These are phyloP conservation scores for Sclerotinia nivalis DNA, from an alignment of 2,329 filamentous ascomycete genomes.

Conservation along the genomic window DNA sequence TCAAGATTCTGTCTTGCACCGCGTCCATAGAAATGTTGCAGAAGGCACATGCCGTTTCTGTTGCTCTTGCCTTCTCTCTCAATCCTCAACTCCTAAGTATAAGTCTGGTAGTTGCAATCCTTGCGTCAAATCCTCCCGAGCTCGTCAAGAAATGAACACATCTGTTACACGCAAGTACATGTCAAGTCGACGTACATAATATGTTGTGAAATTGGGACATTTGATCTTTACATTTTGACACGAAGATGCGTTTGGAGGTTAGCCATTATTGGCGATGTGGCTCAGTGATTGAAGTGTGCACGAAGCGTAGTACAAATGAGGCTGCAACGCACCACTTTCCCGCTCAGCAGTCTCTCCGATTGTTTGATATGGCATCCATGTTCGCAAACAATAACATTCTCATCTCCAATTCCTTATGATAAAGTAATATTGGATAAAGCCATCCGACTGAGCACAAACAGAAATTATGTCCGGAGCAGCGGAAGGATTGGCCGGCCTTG, in stretches of 20 bases:
- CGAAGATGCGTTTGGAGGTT: no score
- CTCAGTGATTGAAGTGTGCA: not conserved
- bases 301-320: not conserved
- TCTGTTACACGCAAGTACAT: not conserved
- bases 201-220: not conserved
- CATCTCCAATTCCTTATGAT: not conserved
- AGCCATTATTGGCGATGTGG: not conserved
- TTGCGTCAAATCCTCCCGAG: fast-evolving
- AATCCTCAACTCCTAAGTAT: not conserved
- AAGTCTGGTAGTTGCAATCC: not conserved
- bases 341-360: not conserved
- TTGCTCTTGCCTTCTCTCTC: not conserved
- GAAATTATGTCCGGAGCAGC: constrained; percentile 19
- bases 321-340: not conserved
- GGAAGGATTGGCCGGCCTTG: constrained; percentile 29
- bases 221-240: no score
- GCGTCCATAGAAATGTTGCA: not conserved
- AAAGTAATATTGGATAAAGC: not conserved
- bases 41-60: not conserved
- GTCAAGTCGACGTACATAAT: not conserved
- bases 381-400: not conserved
- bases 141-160: not conserved
- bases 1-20: not conserved
- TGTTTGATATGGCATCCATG: not conserved
- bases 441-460: not conserved